Conservation (phyloP, 2,329 filamentous ascomycete genomes). For the Aurifilum marmelostoma region DNA sequence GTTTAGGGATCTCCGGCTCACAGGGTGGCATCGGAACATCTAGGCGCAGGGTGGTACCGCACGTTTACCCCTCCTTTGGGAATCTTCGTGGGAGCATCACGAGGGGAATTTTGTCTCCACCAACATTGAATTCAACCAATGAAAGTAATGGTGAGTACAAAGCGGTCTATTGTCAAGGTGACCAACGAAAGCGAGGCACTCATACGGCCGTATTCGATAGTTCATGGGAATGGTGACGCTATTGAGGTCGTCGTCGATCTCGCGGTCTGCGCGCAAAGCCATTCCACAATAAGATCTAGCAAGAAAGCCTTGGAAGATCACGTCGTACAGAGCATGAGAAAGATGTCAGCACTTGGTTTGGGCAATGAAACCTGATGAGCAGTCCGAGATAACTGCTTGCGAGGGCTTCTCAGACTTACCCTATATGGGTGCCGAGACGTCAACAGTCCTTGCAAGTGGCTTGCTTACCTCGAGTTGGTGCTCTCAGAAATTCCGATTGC, state of each 20-base stretch:
- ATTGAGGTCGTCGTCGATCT: not conserved
- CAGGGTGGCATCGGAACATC: too few species aligned
- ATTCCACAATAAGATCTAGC: not conserved
- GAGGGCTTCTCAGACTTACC: not conserved
- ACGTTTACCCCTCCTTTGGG: not conserved
- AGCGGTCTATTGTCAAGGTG: not conserved
- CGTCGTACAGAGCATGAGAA: not conserved
- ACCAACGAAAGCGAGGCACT: not conserved
- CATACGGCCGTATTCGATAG: not conserved
- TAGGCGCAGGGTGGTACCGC: too few species aligned
- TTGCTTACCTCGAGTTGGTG: not conserved
- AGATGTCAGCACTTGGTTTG: not conserved
- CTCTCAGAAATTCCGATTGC: not conserved
- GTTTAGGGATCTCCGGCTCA: not conserved
- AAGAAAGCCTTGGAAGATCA: not conserved
- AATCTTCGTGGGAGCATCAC: not conserved
- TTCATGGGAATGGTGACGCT: not conserved
- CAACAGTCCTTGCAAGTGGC: not conserved
- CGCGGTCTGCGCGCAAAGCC: not conserved
- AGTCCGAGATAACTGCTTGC: not conserved
- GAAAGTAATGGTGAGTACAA: not conserved
- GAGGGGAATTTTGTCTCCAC: not conserved
- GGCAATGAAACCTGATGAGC: not conserved
- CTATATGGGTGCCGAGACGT: not conserved
- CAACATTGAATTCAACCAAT: not conserved